Conservation (phyloP, 1,284 basidiomycete species). For the Inonotus obliquus region DNA sequence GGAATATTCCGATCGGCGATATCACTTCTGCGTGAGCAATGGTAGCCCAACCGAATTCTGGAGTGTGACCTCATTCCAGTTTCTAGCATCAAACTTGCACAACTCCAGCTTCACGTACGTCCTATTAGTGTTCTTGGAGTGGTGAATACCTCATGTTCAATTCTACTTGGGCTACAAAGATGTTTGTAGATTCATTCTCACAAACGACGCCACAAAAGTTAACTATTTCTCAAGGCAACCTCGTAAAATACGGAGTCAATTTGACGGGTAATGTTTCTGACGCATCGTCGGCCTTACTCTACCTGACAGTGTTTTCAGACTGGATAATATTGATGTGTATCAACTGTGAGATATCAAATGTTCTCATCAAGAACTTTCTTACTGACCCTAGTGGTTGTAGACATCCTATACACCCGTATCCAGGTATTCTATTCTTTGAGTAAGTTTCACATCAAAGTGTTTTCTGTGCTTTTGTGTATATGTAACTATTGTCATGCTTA, state of each 20-base stretch:
- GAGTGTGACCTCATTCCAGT: too few relatives aligned
- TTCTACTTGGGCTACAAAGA: too few relatives aligned
- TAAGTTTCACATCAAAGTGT: too few relatives aligned
- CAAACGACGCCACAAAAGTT: not conserved
- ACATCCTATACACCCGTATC: not conserved
- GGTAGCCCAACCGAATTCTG: too few relatives aligned
- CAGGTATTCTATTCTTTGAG: not conserved
- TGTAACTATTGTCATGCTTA: not conserved
- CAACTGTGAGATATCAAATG: not conserved
- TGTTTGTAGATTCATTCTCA: too few relatives aligned
- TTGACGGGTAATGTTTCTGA: not conserved
- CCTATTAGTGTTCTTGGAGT: too few relatives aligned
- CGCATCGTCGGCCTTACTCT: not conserved
- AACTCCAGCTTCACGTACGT: too few relatives aligned
- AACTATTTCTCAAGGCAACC: not conserved
- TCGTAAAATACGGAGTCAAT: not conserved
- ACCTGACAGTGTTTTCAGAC: not conserved
- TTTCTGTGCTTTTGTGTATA: not conserved
- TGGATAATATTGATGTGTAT: not conserved
- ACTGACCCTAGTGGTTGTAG: not conserved
- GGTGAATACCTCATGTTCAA: too few relatives aligned
- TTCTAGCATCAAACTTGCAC: too few relatives aligned
- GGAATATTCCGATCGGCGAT: not conserved
- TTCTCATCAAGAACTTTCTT: not conserved
- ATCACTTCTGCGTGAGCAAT: not conserved